Evolutionary conservation across 768 basidiomycete species (phyloP).

Genomic region (Lactarius sanguifluus): DNA sequence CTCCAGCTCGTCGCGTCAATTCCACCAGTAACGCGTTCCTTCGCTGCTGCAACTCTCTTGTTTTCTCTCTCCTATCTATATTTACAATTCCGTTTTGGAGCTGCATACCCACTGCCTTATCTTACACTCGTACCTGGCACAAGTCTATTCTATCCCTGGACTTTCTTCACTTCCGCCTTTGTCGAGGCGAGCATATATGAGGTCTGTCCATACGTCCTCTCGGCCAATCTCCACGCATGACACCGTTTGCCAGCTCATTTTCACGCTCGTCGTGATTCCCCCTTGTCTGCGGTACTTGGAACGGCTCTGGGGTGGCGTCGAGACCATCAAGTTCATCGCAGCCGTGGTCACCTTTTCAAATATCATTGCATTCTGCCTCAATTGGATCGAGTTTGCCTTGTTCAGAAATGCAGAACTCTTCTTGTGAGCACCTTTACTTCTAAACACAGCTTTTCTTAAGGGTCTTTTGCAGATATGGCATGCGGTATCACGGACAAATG

Average conservation of each 20-base stretch:
- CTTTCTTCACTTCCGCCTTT: conserved; percentile 82
- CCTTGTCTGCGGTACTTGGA: conserved; percentile 89
- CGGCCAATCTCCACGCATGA: conserved; percentile 17
- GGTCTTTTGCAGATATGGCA: conserved; percentile 62
- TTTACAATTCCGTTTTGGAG: conserved; percentile 54
- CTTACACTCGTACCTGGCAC: conserved; percentile 80
- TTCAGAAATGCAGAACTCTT: conserved; percentile 72
- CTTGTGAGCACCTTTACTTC: conserved; percentile 55
- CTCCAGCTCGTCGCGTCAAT: conserved; percentile 65
- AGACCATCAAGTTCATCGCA: conserved; percentile 82
- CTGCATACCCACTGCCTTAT: conserved; percentile 52
- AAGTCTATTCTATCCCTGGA: conserved; percentile 89
- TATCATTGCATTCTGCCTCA: conserved; percentile 82
- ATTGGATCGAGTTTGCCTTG: conserved; percentile 80
- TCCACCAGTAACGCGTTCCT: conserved; percentile 76
- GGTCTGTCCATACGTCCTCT: conserved; percentile 54
- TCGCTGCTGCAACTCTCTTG: conserved; percentile 60
- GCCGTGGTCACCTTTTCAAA: conserved; percentile 81
- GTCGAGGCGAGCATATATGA: conserved; percentile 84
- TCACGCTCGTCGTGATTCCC: conserved; percentile 75
- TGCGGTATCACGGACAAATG: conserved; percentile 91
- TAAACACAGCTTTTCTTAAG: conserved; percentile 5
- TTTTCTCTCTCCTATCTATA: conserved; percentile 62
- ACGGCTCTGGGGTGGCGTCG: conserved; percentile 87
- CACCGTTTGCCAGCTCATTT: conserved; percentile 56